Evolutionary conservation across 2,329 filamentous ascomycete genomes (phyloP), one percentile per base, ranked within the genome.

Genomic region (Pseudocercospora fuligena): DNA sequence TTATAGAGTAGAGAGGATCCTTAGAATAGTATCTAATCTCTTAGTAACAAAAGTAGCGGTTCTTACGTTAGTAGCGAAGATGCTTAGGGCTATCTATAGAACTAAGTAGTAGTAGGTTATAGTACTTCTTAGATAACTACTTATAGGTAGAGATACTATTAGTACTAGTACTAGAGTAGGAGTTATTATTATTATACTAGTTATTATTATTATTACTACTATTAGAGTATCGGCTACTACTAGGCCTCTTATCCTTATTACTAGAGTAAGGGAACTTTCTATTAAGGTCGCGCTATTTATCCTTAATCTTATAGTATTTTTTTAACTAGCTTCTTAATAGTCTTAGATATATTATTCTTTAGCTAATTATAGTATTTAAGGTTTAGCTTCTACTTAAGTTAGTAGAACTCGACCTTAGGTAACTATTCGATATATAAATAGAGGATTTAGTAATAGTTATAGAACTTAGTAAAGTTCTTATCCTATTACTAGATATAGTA

Each of bases 381-480:
- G 6, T 40, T 31, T 19, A 53, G 46, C 46, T 49, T 14, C 7
- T 14, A 21, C 11, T 43, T 19, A 62, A 62, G 46, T 29, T 43
- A 43, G 23, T 54, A 54, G 23, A 54, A 25, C 19, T 62, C 7
- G 19, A 36, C 53, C 5, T 62, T 2, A 8, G 33, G 36, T 12
- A 21, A 14, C 27, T 33, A 27, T 5, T 53, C 19, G 16, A 56
- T 23, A 12, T 19, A 14, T 9, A 40, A 46, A 16, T 43, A 25
- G 8, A 62, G 60, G 11, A 47, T 54, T 1, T 62, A 27, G 27
- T 43, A 59, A 5, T n/a, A 6, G n/a, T 59, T 59, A 36, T 64
- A 33, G 43, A 64, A 59, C 51, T 64, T 21, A 11, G 29, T 33
- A 23, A 58, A 64, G 21, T n/a, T n/a, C 47, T 64, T 5, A 14